phyloP scores from a whole-genome alignment of 768 basidiomycete genomes.

The Serendipita indica region DNA sequence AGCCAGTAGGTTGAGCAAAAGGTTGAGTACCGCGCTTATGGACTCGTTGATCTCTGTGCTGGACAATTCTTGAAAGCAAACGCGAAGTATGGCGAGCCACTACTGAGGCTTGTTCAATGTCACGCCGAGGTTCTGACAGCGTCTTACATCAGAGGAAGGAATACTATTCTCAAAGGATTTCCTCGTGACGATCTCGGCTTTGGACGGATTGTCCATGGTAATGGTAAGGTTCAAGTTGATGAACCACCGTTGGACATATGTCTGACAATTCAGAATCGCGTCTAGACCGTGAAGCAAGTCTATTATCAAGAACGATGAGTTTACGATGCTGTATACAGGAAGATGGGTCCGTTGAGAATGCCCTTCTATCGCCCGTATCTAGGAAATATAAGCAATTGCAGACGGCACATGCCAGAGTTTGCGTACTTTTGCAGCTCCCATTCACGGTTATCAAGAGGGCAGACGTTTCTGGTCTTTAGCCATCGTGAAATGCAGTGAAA shows the following conservation, averaged over 20 bases:
- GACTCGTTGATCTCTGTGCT: background rate
- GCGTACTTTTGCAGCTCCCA: constrained; percentile 94
- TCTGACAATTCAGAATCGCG: too few relatives aligned
- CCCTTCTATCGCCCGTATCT: constrained; percentile 6
- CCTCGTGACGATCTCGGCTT: background rate
- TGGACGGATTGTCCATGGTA: background rate
- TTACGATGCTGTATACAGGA: background rate
- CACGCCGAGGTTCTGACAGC: background rate
- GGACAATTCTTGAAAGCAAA: background rate
- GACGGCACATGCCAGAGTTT: background rate
- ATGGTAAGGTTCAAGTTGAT: background rate
- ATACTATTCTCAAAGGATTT: background rate
- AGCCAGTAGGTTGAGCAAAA: background rate
- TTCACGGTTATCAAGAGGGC: constrained; percentile 88
- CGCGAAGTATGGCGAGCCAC: constrained; percentile 2
- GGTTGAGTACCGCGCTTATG: background rate
- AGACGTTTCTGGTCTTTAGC: constrained; percentile 95
- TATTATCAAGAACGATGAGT: background rate
- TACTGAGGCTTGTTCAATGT: background rate
- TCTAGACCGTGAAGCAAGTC: background rate
- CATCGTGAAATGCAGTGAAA: constrained; percentile 99
- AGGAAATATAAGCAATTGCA: background rate
- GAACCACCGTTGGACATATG: too few relatives aligned
- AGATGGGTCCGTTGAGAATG: background rate
- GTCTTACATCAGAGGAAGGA: background rate